Base-by-base conservation (phyloP, 108 stramenopile species). In the Thalassiosira profunda region DNA sequence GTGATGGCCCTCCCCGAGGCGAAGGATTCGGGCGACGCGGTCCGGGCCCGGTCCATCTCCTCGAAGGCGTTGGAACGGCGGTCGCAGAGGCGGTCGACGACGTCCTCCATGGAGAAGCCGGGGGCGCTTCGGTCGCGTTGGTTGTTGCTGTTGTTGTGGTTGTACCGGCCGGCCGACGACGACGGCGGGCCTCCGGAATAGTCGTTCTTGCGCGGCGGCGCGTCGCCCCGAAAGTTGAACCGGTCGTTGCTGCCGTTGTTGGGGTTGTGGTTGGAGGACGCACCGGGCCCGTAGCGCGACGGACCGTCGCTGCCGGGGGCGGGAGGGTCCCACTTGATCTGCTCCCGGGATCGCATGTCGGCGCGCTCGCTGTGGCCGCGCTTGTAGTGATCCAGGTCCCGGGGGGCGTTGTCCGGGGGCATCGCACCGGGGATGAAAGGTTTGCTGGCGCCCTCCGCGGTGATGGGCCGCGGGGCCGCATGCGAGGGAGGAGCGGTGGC, bases 321-420 rank as follows among this genome's bases (percentile, higher is more conserved):
- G 12, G 43, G 23, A 42, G 70, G 28, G 11, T 63, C 41, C 11
- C 11, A 36, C 14, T 40, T 64, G 37, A 89, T 90, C n/a, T n/a
- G n/a, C n/a, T n/a, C n/a, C 3, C 88, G 70, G 14, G 86, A 86
- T 20, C 92, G 72, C 14, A 66, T 56, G 12, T 72, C 69, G 47
- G 84, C 73, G 21, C 92, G 76, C 70, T 94, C 92, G 8, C 47
- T 74, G 55, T 91, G 88, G 1, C 92, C 92, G 23, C 92, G 81
- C 65, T 89, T 89, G 85, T 88, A 94, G 49, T 91, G 90, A 72
- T 94, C 92, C 20, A 89, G 40, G 21, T 83, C 62, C 41, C 85
- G 77, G n/a, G 92, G 90, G 25, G 89, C 88, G 7, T 58, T 34
- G 41, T 83, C 62, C 18, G 44, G 44, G 49, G 77, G 66, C 14